Base-by-base conservation (phyloP, 306 rosid genomes). In the Fragaria vesca region DNA sequence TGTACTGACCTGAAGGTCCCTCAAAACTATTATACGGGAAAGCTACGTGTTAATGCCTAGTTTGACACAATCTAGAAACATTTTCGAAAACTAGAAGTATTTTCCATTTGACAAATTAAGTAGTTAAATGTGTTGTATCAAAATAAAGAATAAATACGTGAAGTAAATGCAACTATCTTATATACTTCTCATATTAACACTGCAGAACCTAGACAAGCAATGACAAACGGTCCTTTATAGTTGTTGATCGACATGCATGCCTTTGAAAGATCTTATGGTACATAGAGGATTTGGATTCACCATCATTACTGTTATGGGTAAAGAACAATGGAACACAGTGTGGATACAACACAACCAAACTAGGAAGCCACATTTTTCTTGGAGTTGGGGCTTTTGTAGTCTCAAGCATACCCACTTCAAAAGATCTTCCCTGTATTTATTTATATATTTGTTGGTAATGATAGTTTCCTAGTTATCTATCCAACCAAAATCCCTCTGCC, bases 401-500 rank as follows among this genome's bases (percentile, higher is more conserved):
- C 79, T 46, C 83, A 62, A 75, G 40, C 65, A 57, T 16, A 69
- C 26, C 17, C 72, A 15, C 43, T 58, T 43, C 24, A 21, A 12
- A 36, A 74, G 69, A 74, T 60, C 47, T 74, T 18, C 78, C 11
- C 13, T 26, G 28, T 55, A 48, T 13, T 48, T 48, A 48, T n/a
- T 38, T 73, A 5, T 73, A 26, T 70, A 17, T 73, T 11, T 48
- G 43, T 8, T 51, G 18, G 78, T 40, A 69, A 46, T 45, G 69
- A 62, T 62, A 48, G 47, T 43, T 15, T 67, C 58, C 30, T 12
- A 20, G 69, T 61, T 74, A 42, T 74, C 26, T 42, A 60, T 58
- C 69, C 78, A 62, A 75, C 54, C 58, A 72, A 1, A 58, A 78
- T 54, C 36, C 58, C 70, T 72, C 71, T 57, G 71, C 77, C 48